Percentiles rank a stretch among this genome's conserved stretches.
Conservation (phyloP, 495 filamentous ascomycete species). For the Zalerion maritima region DNA sequence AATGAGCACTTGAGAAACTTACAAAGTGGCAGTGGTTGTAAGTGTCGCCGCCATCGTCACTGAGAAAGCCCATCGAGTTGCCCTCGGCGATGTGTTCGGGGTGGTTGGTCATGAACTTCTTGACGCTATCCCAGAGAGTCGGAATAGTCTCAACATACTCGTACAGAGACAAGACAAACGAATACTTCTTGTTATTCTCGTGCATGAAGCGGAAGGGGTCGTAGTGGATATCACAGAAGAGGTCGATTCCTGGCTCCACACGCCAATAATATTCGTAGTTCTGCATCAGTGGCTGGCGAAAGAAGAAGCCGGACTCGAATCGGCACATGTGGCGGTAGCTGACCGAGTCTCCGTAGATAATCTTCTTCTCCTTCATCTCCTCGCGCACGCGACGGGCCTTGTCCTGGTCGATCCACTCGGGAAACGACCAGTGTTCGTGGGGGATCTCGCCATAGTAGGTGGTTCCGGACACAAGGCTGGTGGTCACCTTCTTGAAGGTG, state of each 20-base stretch:
- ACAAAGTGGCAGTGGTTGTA: constrained; percentile 98
- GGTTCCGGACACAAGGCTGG: constrained; percentile 73
- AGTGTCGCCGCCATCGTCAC: constrained; percentile 72
- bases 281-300: constrained; percentile 65
- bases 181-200: constrained; percentile 81
- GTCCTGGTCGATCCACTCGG: constrained; percentile 72
- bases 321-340: constrained; percentile 92
- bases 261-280: constrained; percentile 92
- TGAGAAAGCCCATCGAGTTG: constrained; percentile 84
- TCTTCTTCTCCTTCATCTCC: constrained; percentile 70
- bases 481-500: constrained; percentile 82
- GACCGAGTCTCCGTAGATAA: constrained; percentile 89
- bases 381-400: constrained; percentile 67
- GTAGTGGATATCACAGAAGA: constrained; percentile 72
- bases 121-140: constrained; percentile 83
- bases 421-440: constrained; percentile 82
- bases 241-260: constrained; percentile 76
- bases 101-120: constrained; percentile 77
- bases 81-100: constrained; percentile 73
- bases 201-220: constrained; percentile 81
- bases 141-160: constrained; percentile 95
- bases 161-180: constrained; percentile 77
- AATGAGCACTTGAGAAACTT: constrained; percentile 21
- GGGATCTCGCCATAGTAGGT: constrained; percentile 79
- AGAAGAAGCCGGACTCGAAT: constrained; percentile 89